phyloP scores from a whole-genome alignment of 2,329 filamentous ascomycete genomes.

The Trichoderma koningiopsis region DNA sequence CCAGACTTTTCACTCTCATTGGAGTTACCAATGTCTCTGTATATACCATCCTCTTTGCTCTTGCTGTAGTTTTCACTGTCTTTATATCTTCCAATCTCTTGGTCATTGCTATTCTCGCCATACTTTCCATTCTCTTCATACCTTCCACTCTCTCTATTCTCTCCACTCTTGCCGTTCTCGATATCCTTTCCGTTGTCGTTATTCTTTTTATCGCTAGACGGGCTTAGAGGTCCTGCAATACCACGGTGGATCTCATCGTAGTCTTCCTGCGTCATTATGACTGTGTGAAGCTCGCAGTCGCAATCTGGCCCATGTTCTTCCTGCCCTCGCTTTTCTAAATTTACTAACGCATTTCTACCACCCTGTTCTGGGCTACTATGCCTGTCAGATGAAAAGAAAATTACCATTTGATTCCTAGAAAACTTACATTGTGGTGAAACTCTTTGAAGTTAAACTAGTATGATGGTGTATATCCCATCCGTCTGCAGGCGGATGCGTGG shows the following conservation, averaged over 20 bases:
- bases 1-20: not conserved
- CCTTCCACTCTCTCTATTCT: too few relatives aligned
- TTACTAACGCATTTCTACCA: not conserved
- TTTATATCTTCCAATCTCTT: too few relatives aligned
- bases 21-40: too few relatives aligned
- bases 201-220: not conserved
- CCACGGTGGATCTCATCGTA: not conserved
- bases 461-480: not conserved
- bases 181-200: too few relatives aligned
- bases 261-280: not conserved
- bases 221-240: not conserved
- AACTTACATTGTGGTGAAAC: not conserved
- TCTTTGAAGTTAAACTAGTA: not conserved
- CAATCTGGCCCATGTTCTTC: not conserved
- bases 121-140: not conserved
- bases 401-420: too few relatives aligned
- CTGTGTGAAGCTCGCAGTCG: not conserved
- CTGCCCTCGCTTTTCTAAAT: not conserved
- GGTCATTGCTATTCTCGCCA: not conserved
- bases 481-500: not conserved
- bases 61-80: too few relatives aligned
- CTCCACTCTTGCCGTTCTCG: not conserved
- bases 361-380: not conserved
- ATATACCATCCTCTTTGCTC: too few relatives aligned
- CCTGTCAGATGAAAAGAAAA: not conserved